Conservation (phyloP, 768 basidiomycete genomes). For the Lentinula edodes region DNA sequence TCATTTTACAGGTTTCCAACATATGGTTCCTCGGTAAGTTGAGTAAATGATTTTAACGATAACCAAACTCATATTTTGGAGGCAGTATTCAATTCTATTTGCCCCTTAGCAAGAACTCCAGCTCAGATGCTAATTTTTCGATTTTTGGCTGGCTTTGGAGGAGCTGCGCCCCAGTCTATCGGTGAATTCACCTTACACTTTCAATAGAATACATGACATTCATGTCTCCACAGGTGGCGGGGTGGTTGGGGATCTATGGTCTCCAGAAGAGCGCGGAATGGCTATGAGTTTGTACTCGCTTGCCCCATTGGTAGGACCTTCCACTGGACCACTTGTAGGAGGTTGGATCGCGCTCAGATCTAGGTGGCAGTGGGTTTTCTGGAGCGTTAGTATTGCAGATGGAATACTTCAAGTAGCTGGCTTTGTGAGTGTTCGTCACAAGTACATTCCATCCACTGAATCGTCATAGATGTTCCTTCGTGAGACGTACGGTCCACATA, state of each 20-base stretch:
- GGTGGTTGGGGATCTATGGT: conserved; percentile 47
- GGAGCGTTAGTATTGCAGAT: conserved; percentile 48
- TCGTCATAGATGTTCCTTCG: conserved; percentile 15
- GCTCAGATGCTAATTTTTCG: conserved; percentile 54
- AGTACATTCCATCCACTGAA: not conserved
- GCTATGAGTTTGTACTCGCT: conserved; percentile 50
- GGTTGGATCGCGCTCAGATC: conserved; percentile 45
- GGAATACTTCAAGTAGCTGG: conserved; percentile 41
- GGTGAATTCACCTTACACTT: not conserved
- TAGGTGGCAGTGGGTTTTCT: conserved; percentile 61
- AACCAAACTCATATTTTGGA: not conserved
- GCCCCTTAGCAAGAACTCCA: conserved; percentile 45
- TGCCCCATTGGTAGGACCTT: conserved; percentile 46
- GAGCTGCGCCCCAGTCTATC: conserved; percentile 55
- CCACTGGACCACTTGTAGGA: conserved; percentile 29
- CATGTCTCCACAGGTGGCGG: conserved; percentile 37
- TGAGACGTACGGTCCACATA: conserved; percentile 44
- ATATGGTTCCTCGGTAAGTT: conserved; percentile 45
- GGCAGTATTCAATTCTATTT: conserved; percentile 41
- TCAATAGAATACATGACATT: not conserved
- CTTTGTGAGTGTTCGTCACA: conserved; percentile 29
- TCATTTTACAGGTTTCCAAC: conserved; percentile 52
- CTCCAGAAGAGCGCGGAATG: conserved; percentile 44
- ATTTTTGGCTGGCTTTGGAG: conserved; percentile 60
- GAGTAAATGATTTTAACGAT: not conserved